Base-by-base conservation (phyloP, 2,329 filamentous ascomycete species). In the Parastagonospora nodorum region DNA sequence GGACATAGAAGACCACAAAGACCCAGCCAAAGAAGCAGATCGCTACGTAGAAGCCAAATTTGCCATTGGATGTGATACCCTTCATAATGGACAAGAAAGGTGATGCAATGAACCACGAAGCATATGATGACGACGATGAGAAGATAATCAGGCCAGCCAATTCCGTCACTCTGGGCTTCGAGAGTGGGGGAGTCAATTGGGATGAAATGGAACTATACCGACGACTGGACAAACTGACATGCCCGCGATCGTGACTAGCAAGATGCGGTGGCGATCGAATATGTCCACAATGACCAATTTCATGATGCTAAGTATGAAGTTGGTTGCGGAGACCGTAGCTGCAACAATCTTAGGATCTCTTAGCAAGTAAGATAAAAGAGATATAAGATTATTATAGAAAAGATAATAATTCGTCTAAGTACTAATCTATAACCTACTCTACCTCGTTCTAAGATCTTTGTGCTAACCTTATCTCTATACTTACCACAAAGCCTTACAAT, bases 231-330 rank as follows among this genome's bases (percentile, higher is more conserved):
- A 89, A 1, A 82, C 41, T 0, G 84, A 79, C 91, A 96, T 96
- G 51, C 91, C 83, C 93, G 61, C 46, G 2, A 66, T 49, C 2
- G 63, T 66, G 28, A 66, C 47, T 4, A 67, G 45, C 11, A 67
- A 79, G 37, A 94, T 89, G 24, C 86, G 83, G 33, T 92, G 83
- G 14, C 92, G 84, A 1, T 92, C 92, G 45, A 95, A 82, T 16
- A 82, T 85, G 73, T 96, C 92, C 57, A 96, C 91, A 16, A 92
- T 78, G 19, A 86, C 75, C 48, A 96, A 82, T 14, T 90, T 90
- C 43, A 86, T 76, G n/a, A 89, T 75, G 0, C 90, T 94, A 67
- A 93, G 90, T 41, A 87, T 60, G 64, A 94, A 92, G 68, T 96
- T 96, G 24, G 91, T 93, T 37, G 87, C 79, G 0, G 91, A 90